Conservation (phyloP, 1,284 basidiomycete species). For the Cryptococcus maquisensis region DNA sequence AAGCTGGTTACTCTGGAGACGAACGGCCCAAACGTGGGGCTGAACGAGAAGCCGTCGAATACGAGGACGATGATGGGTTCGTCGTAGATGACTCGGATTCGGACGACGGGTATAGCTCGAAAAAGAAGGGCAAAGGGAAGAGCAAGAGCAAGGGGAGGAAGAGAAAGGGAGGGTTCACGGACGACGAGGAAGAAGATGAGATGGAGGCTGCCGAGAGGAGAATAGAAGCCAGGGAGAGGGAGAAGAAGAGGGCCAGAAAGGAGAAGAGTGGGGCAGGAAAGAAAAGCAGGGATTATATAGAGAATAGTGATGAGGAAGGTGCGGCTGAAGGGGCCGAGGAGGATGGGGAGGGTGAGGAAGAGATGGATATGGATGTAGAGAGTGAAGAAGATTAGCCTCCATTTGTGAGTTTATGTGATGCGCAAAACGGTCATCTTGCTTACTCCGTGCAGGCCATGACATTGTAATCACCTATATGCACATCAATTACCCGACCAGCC, state of each 20-base stretch:
- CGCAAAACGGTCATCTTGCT: background rate
- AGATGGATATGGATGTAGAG: conserved; percentile 40
- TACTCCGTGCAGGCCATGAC: too few species aligned
- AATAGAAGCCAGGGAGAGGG: conserved; percentile 32
- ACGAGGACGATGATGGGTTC: conserved; percentile 47
- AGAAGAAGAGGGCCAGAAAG: conserved; percentile 30
- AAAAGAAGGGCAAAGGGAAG: conserved; percentile 23
- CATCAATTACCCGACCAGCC: too few species aligned
- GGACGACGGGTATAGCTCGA: conserved; percentile 24
- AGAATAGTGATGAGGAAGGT: conserved; percentile 34
- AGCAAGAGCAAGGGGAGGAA: conserved; percentile 18
- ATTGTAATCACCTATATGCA: too few species aligned
- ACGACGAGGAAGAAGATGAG: conserved; percentile 28
- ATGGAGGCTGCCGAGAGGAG: conserved; percentile 35
- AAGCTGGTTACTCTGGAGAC: conserved; percentile 4
- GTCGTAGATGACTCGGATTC: conserved; percentile 41
- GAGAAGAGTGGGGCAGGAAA: conserved; percentile 12
- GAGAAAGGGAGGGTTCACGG: conserved; percentile 6
- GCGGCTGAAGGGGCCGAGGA: conserved; percentile 20
- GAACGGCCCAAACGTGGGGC: background rate
- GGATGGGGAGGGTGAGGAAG: conserved; percentile 25
- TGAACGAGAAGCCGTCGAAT: conserved; percentile 10
- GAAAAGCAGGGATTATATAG: conserved; percentile 30
- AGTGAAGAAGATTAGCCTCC: conserved; percentile 38
- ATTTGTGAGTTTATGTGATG: background rate